Percentiles rank a stretch among this genome's conserved stretches.
phyloP scores from a whole-genome alignment of 2,329 filamentous ascomycete species.

The Parascedosporium putredinis region DNA sequence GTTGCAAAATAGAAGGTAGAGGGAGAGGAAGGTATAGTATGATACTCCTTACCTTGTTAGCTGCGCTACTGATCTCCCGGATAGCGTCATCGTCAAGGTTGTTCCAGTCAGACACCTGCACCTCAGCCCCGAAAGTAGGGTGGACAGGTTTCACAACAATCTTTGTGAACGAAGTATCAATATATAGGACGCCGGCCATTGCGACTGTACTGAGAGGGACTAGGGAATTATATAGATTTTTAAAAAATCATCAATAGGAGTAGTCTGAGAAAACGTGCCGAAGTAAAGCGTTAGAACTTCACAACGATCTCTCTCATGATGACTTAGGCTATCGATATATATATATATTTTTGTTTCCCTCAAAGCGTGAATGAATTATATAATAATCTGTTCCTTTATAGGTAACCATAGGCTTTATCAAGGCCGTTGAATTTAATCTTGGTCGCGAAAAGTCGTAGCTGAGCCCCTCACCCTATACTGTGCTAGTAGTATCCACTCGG shows the following conservation, averaged over 20 bases:
- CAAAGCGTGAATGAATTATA: too few relatives aligned
- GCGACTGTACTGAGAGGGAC: background rate
- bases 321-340: too few relatives aligned
- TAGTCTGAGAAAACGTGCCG: background rate
- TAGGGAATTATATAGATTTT: background rate
- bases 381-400: too few relatives aligned
- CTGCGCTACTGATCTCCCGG: constrained; percentile 6
- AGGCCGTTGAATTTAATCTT: too few relatives aligned
- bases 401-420: too few relatives aligned
- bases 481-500: too few relatives aligned
- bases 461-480: background rate
- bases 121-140: constrained; percentile 9
- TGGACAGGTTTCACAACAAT: constrained; percentile 8
- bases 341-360: too few relatives aligned
- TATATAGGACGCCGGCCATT: constrained; percentile 2
- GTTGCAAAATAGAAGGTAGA: background rate
- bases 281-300: too few relatives aligned
- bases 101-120: constrained; percentile 8
- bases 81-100: constrained; percentile 8
- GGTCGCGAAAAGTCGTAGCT: background rate
- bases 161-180: constrained; percentile 6
- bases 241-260: background rate
- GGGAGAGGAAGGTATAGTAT: background rate
- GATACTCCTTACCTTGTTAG: constrained; percentile 6
- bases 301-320: too few relatives aligned